Evolutionary conservation across 2,329 filamentous ascomycete species (phyloP).

Genomic region (Davidsoniella neocaledoniae): DNA sequence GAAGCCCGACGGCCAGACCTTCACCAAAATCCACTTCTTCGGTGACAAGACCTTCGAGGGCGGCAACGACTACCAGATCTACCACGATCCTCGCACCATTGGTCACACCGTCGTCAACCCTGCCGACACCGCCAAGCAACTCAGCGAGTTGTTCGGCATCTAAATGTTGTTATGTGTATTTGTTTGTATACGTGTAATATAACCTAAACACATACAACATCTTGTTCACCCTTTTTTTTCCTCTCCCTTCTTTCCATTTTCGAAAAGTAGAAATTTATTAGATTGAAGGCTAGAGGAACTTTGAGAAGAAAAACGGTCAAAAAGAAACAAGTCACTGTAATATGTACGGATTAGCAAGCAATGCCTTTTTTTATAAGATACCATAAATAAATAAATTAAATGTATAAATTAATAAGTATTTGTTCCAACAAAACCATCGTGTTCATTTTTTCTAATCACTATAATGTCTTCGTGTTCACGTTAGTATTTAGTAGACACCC

Average conservation of each 20-base stretch:
- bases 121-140: slow-evolving; percentile 61
- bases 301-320: too few species aligned
- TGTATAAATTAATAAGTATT: too few species aligned
- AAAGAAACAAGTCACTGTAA: too few species aligned
- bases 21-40: slow-evolving; percentile 90
- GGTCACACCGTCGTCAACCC: slow-evolving; percentile 73
- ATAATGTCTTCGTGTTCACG: too few species aligned
- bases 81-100: slow-evolving; percentile 59
- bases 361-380: too few species aligned
- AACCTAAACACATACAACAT: not conserved
- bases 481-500: too few species aligned
- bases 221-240: not conserved
- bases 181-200: not conserved
- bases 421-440: too few species aligned
- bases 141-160: slow-evolving; percentile 68
- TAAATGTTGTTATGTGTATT: slow-evolving; percentile 19
- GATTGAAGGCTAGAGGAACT: too few species aligned
- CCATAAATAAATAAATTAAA: too few species aligned
- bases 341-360: too few species aligned
- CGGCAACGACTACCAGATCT: slow-evolving; percentile 95
- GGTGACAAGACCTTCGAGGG: slow-evolving; percentile 87
- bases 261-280: too few species aligned
- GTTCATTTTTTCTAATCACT: too few species aligned
- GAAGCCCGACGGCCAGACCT: slow-evolving; percentile 53
- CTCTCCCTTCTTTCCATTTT: not conserved